phyloP scores from a whole-genome alignment of 305 asterid species.

The Nicotiana rustica region DNA sequence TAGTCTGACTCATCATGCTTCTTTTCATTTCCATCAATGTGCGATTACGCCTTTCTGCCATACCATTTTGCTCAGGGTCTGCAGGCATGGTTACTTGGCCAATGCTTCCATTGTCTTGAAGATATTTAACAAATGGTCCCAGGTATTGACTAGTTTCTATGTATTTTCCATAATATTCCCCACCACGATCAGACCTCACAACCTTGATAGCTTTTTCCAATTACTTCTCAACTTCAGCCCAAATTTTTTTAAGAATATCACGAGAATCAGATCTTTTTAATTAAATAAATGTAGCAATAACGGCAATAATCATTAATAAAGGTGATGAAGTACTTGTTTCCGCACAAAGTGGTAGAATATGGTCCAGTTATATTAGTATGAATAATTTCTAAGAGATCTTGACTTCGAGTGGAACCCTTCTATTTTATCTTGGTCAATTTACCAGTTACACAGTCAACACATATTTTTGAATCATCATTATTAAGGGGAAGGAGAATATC shows the following conservation, averaged over 20 bases:
- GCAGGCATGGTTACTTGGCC: no score
- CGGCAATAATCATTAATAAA: constrained; percentile 7
- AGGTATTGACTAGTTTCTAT: no score
- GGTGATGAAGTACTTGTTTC: constrained; percentile 26
- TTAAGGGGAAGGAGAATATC: background rate
- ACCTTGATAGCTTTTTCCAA: background rate
- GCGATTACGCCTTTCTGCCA: no score
- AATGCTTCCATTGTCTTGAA: no score
- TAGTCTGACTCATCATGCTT: background rate
- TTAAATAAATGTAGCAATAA: background rate
- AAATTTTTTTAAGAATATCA: background rate
- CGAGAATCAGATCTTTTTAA: constrained; percentile 13
- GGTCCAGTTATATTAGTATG: constrained; percentile 22
- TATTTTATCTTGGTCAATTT: constrained; percentile 20
- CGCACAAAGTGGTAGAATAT: background rate
- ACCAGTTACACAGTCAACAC: background rate
- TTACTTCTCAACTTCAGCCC: constrained; percentile 5
- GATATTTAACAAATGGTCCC: no score
- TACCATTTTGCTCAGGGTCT: no score
- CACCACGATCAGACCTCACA: no score
- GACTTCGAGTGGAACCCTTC: background rate
- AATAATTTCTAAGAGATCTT: background rate
- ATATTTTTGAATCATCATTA: constrained; percentile 7
- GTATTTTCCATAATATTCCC: no score
- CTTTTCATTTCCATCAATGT: background rate